Evolutionary conservation across 139 green algal species (phyloP), one percentile per base, ranked within the genome.

Genomic region (Chlamydomonas incerta): DNA sequence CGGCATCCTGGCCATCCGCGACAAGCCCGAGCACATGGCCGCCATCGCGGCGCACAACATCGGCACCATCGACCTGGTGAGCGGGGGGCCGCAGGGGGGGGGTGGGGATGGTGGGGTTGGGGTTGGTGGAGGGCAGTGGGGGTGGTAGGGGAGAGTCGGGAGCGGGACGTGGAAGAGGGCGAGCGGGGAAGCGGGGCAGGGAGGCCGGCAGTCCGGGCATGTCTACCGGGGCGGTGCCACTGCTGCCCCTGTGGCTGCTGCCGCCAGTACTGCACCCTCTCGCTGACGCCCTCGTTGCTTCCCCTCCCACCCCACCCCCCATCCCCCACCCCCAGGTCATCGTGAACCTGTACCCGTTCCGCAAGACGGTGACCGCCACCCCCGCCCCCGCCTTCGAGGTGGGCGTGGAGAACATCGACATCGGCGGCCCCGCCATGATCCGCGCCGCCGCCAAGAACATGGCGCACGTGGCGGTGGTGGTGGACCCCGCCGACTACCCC

Each of bases 321-420:
- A 26, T 55, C 29, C 31, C 41, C 28, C 18, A 66, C 31, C 46
- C 31, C 1, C 82, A 95, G 92, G 92, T 99, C 31, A 90, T 99
- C 0, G 96, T 98, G 20, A 99, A 99, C 92, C 92, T 99, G 57
- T 99, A 99, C 91, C 98, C 98, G 31, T 99, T 99, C 93, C 91
- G 96, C 37, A 90, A 94, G 62, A 99, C 98, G 0, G 97, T 99
- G 23, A 97, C 96, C 0, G 83, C 88, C 17, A 89, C 72, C 31
- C 87, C 86, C 28, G 81, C 90, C 23, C 94, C 95, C n/a, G 82
- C 82, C 1, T 99, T 98, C 81, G 95, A 96, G 74, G 91, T 94
- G 18, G 86, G 93, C 13, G 93, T 99, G 21, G 98, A 99, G 93
- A 99, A 99, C 91, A 99, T 99, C 62, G 98, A 99, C 93, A 99